phyloP scores from a whole-genome alignment of 768 basidiomycete species.

The Tricholoma sp. region DNA sequence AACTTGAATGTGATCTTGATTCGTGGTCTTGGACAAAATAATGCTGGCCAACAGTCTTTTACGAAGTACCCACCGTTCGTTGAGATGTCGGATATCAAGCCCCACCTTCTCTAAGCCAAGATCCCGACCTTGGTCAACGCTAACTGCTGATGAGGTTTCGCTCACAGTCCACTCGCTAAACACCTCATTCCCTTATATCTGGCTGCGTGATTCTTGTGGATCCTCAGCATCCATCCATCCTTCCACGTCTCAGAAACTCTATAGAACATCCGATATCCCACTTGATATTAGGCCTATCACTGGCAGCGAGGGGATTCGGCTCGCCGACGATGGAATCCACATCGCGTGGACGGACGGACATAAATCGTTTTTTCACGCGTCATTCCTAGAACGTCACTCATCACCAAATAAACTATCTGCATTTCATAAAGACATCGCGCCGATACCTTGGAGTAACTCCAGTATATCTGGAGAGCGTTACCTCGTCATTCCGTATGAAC shows the following conservation, averaged over 20 bases:
- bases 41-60: not conserved
- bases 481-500: slow-evolving; percentile 53
- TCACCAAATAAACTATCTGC: slow-evolving; percentile 18
- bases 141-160: slow-evolving; percentile 19
- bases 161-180: slow-evolving; percentile 37
- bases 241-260: slow-evolving; percentile 72
- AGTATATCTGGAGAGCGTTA: slow-evolving; percentile 21
- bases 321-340: slow-evolving; percentile 40
- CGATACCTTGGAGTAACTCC: slow-evolving; percentile 10
- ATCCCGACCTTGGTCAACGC: slow-evolving; percentile 18
- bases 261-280: slow-evolving; percentile 62
- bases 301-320: slow-evolving; percentile 31
- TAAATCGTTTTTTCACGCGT: slow-evolving; percentile 43
- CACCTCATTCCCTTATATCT: slow-evolving; percentile 55
- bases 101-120: not conserved
- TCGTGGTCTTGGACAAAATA: no score
- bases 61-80: not conserved
- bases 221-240: slow-evolving; percentile 69
- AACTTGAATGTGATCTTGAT: no score
- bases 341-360: slow-evolving; percentile 60
- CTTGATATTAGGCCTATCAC: slow-evolving; percentile 38
- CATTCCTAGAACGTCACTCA: slow-evolving; percentile 44
- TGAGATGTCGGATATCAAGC: not conserved
- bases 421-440: slow-evolving; percentile 14
- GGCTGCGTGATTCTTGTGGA: slow-evolving; percentile 84